These are phyloP conservation scores for Kwoniella newhampshirensis DNA, from an alignment of 768 basidiomycete genomes.

Conservation along the genomic window DNA sequence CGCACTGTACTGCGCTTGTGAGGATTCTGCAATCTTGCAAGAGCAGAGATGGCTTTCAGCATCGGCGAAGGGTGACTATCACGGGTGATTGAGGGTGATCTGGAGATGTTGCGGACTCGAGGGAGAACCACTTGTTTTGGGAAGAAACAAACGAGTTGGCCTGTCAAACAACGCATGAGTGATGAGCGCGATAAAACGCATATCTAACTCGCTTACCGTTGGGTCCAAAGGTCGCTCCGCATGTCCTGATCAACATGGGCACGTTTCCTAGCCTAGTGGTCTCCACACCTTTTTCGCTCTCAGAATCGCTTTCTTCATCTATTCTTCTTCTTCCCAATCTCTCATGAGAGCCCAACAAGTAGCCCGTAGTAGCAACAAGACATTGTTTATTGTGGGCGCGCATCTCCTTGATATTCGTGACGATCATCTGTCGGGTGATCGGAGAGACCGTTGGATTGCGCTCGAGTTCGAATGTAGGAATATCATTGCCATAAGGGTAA, in stretches of 20 bases:
- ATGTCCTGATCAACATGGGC: slow-evolving; percentile 73
- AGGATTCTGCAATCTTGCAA: slow-evolving; percentile 39
- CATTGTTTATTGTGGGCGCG: slow-evolving; percentile 75
- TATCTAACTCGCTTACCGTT: slow-evolving; percentile 62
- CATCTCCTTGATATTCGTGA: slow-evolving; percentile 71
- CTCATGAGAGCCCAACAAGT: slow-evolving; percentile 64
- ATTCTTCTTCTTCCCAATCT: slow-evolving; percentile 53
- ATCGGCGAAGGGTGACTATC: slow-evolving; percentile 30
- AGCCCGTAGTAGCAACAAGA: slow-evolving; percentile 77
- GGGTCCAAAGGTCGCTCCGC: slow-evolving; percentile 83
- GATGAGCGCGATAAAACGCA: slow-evolving; percentile 1
- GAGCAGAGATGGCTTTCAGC: slow-evolving; percentile 45
- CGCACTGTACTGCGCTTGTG: slow-evolving; percentile 18
- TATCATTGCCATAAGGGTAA: slow-evolving; percentile 59
- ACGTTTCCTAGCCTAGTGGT: slow-evolving; percentile 55
- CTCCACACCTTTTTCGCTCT: slow-evolving; percentile 46
- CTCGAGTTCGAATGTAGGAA: slow-evolving; percentile 79
- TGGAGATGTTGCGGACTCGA: slow-evolving; percentile 30
- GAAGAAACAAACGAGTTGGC: slow-evolving; percentile 84
- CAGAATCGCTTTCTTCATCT: slow-evolving; percentile 46
- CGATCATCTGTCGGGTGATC: slow-evolving; percentile 72
- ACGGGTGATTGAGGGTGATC: slow-evolving; percentile 38
- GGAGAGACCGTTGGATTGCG: slow-evolving; percentile 75
- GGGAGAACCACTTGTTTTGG: slow-evolving; percentile 50
- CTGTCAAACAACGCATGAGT: slow-evolving; percentile 55